Evolutionary conservation across 805 yeast genomes (phyloP), one percentile per base, ranked within the genome.

Genomic region (Schwanniomyces vanrijiae): DNA sequence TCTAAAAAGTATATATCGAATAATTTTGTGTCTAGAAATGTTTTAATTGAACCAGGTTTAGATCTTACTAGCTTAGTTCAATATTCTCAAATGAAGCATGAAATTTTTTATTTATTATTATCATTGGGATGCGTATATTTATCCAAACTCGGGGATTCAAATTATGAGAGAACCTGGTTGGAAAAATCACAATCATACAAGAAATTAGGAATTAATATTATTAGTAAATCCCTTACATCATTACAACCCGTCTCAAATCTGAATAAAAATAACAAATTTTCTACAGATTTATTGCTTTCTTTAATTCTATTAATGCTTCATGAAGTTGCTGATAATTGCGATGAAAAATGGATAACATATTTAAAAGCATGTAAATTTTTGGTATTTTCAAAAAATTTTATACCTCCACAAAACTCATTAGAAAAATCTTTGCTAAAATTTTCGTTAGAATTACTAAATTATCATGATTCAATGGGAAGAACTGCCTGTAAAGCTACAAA

Each of bases 401-500:
- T 37, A 4, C 31, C 49, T 7, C 68, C 66, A 1, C 40, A 40
- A n/a, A 50, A 55, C 16, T 37, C 52, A 7, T 44, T 60, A 10
- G 68, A 63, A 43, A 26, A 40, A 11, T 47, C 58, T 3, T 47
- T 63, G 18, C 44, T 59, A 10, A 50, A 48, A 37, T 63, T 63
- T 42, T 52, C 60, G 6, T 50, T 63, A 37, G 66, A 63, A 40
- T 56, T 60, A 38, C 47, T 62, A 13, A 50, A 56, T 42, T 62
- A 62, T 42, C 63, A 59, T 34, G 68, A 62, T 41, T 49, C 58
- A 5, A 59, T 63, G 43, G 65, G 66, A 5, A 44, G 68, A 45
- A 63, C 68, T 1, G 66, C 66, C 2, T 63, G 68, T 43, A 62
- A 59, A 38, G 65, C 55, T 38, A 48, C 41, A 14, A 60, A 59